Evolutionary conservation across 139 green algal genomes (phyloP).

Genomic region (Desmodesmus armatus): DNA sequence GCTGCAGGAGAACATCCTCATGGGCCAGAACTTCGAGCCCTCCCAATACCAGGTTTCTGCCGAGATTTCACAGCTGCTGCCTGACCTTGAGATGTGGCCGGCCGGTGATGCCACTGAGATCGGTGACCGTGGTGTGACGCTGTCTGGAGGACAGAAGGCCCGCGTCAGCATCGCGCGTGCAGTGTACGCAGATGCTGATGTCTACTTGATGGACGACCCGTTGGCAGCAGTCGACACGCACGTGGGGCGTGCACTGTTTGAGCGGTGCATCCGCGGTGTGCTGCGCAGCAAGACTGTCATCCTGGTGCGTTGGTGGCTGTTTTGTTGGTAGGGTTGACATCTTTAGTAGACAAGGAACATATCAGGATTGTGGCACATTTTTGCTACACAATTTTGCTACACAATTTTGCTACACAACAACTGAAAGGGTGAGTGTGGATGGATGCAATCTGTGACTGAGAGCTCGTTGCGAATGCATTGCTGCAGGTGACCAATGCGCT

Average conservation of each 20-base stretch:
- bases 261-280: conserved; percentile 75
- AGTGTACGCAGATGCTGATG: conserved; percentile 87
- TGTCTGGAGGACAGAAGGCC: conserved; percentile 95
- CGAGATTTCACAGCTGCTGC: conserved; percentile 61
- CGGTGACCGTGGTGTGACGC: conserved; percentile 93
- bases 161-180: conserved; percentile 90
- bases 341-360: no score
- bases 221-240: conserved; percentile 94
- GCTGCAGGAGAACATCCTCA: conserved; percentile 78
- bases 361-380: no score
- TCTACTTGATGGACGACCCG: conserved; percentile 96
- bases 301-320: no score
- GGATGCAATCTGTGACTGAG: no score
- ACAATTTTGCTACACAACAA: no score
- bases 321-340: no score
- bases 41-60: conserved; percentile 53
- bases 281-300: conserved; percentile 74
- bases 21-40: conserved; percentile 63
- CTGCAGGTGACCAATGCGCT: conserved; percentile 95
- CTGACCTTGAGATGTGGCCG: conserved; percentile 81
- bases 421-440: no score
- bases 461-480: no score
- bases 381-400: no score
- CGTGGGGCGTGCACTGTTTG: conserved; percentile 89
- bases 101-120: conserved; percentile 93